Evolutionary conservation across 1,139 yeast genomes (phyloP).

Genomic region (Sugiyamaella castrensis): DNA sequence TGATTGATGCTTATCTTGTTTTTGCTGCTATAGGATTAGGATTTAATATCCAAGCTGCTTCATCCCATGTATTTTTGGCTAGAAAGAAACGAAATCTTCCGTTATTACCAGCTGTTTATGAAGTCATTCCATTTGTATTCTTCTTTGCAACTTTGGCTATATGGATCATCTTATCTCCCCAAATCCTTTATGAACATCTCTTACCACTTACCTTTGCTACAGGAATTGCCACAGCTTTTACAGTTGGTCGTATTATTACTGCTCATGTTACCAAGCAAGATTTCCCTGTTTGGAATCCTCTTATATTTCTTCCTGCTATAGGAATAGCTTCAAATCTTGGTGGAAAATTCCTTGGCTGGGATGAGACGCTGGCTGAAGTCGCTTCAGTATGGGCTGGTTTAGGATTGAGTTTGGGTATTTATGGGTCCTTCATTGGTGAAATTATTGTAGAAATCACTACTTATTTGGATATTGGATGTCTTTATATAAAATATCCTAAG

Average conservation of each 20-base stretch:
- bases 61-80: slow-evolving; percentile 60
- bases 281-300: slow-evolving; percentile 71
- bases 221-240: slow-evolving; percentile 75
- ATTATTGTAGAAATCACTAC: slow-evolving; percentile 79
- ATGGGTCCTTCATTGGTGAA: slow-evolving; percentile 75
- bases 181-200: slow-evolving; percentile 46
- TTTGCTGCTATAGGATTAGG: slow-evolving; percentile 57
- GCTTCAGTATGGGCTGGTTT: slow-evolving; percentile 61
- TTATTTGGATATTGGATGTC: slow-evolving; percentile 80
- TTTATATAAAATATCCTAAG: slow-evolving; percentile 77
- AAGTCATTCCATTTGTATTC: slow-evolving; percentile 65
- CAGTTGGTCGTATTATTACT: slow-evolving; percentile 84
- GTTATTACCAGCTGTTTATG: slow-evolving; percentile 50
- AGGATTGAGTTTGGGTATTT: slow-evolving; percentile 74
- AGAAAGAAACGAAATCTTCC: slow-evolving; percentile 41
- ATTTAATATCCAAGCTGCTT: slow-evolving; percentile 72
- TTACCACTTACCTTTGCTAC: slow-evolving; percentile 64
- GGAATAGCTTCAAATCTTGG: slow-evolving; percentile 48
- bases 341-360: slow-evolving; percentile 33
- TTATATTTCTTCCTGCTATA: slow-evolving; percentile 61
- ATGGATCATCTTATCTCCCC: slow-evolving; percentile 47
- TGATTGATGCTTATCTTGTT: slow-evolving; percentile 46
- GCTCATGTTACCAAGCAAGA: slow-evolving; percentile 79
- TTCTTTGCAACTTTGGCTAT: slow-evolving; percentile 57
- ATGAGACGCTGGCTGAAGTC: slow-evolving; percentile 25